Conservation (phyloP, 2,329 filamentous ascomycete genomes). For the Nigrospora oryzae region DNA sequence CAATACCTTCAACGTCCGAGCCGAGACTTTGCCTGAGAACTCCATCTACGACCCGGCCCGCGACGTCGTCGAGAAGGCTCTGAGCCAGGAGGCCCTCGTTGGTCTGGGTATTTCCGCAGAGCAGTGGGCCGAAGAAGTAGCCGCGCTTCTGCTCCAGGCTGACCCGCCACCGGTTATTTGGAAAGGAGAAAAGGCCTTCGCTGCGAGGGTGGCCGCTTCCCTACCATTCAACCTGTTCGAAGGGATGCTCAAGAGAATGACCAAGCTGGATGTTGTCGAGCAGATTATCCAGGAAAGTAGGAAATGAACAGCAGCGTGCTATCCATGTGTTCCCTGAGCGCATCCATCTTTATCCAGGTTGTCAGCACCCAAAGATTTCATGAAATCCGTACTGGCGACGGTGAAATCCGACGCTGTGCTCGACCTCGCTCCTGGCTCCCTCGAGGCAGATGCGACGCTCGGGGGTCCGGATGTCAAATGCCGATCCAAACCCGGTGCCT, state of each 20-base stretch:
- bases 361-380: no score
- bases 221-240: background rate
- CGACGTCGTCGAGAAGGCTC: background rate
- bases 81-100: background rate
- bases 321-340: no score
- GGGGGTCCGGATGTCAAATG: no score
- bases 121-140: background rate
- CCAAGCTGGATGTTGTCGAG: background rate
- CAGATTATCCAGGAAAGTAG: no score
- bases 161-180: background rate
- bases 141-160: background rate
- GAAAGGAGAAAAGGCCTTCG: background rate
- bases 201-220: background rate
- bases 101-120: background rate
- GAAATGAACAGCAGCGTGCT: no score
- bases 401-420: no score
- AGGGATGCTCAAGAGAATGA: background rate
- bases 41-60: slow-evolving; percentile 1
- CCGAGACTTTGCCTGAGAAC: background rate
- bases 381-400: no score
- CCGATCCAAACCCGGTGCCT: no score
- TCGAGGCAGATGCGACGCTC: no score
- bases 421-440: no score
- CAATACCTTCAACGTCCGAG: background rate
- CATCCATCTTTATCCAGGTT: no score